Conservation (phyloP, 2,329 filamentous ascomycete genomes). For the Pseudopyricularia javanii region DNA sequence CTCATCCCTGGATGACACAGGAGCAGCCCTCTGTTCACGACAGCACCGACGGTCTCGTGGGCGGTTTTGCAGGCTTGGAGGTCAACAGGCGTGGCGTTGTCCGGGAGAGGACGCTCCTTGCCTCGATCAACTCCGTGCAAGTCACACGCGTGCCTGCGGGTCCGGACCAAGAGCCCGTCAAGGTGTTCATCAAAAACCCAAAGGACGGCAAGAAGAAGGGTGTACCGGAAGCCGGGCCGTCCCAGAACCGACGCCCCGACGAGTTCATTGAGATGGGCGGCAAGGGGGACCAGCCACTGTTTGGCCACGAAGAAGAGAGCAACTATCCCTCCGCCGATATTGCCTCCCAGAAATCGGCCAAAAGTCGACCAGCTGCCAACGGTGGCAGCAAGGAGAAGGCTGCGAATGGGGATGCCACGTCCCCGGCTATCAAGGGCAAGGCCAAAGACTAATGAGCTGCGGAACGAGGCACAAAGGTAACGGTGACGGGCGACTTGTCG, state of each 20-base stretch:
- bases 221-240: constrained; percentile 48
- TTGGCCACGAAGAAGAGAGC: constrained; percentile 46
- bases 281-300: constrained; percentile 72
- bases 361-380: constrained; percentile 4
- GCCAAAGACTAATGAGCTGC: not conserved
- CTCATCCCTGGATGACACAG: constrained; percentile 79
- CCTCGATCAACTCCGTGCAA: constrained; percentile 64
- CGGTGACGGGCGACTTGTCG: not conserved
- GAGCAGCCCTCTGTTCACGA: constrained; percentile 53
- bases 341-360: constrained; percentile 9
- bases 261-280: constrained; percentile 82
- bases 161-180: constrained; percentile 47
- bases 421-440: not conserved
- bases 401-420: not conserved
- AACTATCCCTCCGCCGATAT: constrained; percentile 33
- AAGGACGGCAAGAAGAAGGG: constrained; percentile 25
- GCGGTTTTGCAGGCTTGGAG: constrained; percentile 70
- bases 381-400: constrained; percentile 10
- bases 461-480: not conserved
- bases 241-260: constrained; percentile 50
- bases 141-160: constrained; percentile 38
- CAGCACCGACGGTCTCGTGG: constrained; percentile 84
- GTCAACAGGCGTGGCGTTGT: constrained; percentile 72
- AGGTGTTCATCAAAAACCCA: constrained; percentile 64
- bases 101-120: constrained; percentile 76